Percentiles rank a stretch among this genome's conserved stretches.
phyloP scores from a whole-genome alignment of 2,329 filamentous ascomycete genomes.

The Colletotrichum sp. region DNA sequence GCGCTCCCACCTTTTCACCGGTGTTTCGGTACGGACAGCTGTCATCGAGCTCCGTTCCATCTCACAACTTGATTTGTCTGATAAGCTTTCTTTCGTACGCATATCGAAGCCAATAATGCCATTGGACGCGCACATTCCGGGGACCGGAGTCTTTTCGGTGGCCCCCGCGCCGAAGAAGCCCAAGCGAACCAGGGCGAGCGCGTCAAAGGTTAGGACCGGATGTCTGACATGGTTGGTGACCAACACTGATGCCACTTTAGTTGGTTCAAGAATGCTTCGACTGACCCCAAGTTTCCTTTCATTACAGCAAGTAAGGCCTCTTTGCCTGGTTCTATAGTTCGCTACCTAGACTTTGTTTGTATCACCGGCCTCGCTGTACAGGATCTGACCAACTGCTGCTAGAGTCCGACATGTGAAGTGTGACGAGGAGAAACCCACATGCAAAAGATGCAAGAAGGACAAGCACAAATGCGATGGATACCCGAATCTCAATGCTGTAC shows the following conservation, averaged over 20 bases:
- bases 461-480: constrained; percentile 22
- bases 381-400: neutral
- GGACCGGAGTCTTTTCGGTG: constrained; percentile 11
- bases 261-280: neutral
- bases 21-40: neutral
- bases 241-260: constrained; percentile 12
- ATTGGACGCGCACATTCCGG: constrained; percentile 7
- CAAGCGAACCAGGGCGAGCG: constrained; percentile 9
- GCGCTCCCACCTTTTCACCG: neutral
- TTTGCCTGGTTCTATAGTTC: neutral
- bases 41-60: neutral
- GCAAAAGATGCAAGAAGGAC: constrained; percentile 11
- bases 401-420: constrained; percentile 23
- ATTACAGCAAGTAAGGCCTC: constrained; percentile 14
- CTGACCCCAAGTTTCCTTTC: neutral
- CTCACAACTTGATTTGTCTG: neutral
- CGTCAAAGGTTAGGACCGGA: constrained; percentile 19
- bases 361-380: neutral
- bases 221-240: constrained; percentile 20
- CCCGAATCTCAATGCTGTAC: neutral
- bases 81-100: neutral
- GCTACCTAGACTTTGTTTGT: neutral
- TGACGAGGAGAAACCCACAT: constrained; percentile 20
- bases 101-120: neutral
- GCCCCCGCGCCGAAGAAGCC: neutral